Conservation (phyloP, 345 rosid genomes). For the Lepidium aucheri region DNA sequence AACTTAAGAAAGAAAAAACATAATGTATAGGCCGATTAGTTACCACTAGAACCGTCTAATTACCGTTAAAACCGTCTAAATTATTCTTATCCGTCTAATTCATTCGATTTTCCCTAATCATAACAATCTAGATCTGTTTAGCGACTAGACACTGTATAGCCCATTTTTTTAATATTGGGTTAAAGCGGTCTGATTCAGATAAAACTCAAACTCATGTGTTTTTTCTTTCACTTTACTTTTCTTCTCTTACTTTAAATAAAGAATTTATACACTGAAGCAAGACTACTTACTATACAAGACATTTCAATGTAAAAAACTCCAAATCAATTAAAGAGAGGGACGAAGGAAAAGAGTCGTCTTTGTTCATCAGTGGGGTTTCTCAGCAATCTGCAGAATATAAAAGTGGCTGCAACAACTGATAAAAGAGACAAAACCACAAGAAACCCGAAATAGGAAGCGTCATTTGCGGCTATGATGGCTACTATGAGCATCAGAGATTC, state of each 20-base stretch:
- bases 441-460: slow-evolving; percentile 71
- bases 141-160: no score
- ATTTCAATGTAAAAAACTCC: not conserved
- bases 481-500: slow-evolving; percentile 87
- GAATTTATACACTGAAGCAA: slow-evolving; percentile 5
- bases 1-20: no score
- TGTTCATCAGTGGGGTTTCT: slow-evolving; percentile 84
- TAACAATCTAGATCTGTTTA: no score
- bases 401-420: slow-evolving; percentile 78
- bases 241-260: not conserved
- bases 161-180: no score
- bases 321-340: slow-evolving; percentile 23
- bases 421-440: slow-evolving; percentile 66
- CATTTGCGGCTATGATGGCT: slow-evolving; percentile 76
- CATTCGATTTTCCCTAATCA: no score
- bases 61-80: no score
- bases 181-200: no score
- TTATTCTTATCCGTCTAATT: no score
- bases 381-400: slow-evolving; percentile 82
- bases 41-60: no score
- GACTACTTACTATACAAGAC: slow-evolving; percentile 21
- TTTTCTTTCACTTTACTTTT: not conserved
- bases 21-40: no score
- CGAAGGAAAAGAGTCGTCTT: slow-evolving; percentile 54
- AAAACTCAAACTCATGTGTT: not conserved